Percentiles rank a stretch among this genome's conserved stretches.
phyloP scores from a whole-genome alignment of 345 rosid genomes.

The Eucalyptus curtisii region DNA sequence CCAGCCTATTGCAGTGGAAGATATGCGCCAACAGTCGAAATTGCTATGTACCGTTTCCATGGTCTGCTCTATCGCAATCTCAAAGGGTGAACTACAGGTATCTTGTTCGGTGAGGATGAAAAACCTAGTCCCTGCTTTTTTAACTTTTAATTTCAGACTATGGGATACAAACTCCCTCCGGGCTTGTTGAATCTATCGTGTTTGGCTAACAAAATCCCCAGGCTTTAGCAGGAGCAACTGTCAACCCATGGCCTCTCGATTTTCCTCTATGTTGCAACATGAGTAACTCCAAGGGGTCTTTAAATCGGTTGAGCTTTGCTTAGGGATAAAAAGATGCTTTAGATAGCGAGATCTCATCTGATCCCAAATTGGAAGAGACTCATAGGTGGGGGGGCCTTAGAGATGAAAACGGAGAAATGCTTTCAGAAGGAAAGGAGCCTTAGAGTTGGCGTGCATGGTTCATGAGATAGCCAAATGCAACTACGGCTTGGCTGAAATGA shows the following conservation, averaged over 20 bases:
- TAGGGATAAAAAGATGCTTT: background rate
- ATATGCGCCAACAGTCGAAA: constrained; percentile 62
- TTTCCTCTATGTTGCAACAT: background rate
- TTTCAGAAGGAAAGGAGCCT: background rate
- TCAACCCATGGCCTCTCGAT: background rate
- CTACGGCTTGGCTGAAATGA: background rate
- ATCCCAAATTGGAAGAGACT: background rate
- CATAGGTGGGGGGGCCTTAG: background rate
- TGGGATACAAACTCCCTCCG: background rate
- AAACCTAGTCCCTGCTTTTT: background rate
- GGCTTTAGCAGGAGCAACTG: background rate
- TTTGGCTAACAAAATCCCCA: background rate
- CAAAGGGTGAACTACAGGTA: background rate
- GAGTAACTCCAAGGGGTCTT: background rate
- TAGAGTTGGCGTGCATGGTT: background rate
- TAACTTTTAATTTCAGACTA: background rate
- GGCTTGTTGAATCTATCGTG: background rate
- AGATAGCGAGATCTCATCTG: background rate
- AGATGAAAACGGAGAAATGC: background rate
- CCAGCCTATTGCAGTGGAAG: constrained; percentile 59
- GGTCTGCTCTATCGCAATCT: background rate
- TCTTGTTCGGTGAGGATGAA: background rate
- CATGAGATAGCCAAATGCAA: background rate
- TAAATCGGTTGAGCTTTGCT: background rate
- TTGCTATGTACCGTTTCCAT: constrained; percentile 5